Evolutionary conservation across 208 protist genomes (phyloP), one percentile per base, ranked within the genome.

Genomic region (Strigomonas culicis): DNA sequence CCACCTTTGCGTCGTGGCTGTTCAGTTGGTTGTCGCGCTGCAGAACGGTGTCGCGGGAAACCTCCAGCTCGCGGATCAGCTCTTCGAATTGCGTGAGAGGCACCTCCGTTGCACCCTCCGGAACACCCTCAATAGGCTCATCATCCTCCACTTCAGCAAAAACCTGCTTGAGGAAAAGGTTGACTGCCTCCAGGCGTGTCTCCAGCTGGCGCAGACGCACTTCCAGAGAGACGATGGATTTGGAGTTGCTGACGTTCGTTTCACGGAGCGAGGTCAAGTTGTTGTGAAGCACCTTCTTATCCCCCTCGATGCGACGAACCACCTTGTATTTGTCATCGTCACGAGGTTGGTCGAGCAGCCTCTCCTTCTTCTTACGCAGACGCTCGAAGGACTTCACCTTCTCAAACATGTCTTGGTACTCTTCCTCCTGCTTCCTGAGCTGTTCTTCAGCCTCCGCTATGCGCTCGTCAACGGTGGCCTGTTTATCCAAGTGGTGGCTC

Each of bases 341-440:
- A n/a, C 61, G 41, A 15, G 71, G 34, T 25, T 70, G 24, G 41
- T 79, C 75, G 25, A 95, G 65, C 17, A 89, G 52, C 4, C 80
- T 79, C 68, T 95, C 85, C 70, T 91, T 95, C 68, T 90, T 92
- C 72, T 91, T 89, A 46, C 73, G 72, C 15, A 95, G 75, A 11
- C 83, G 88, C 72, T 91, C 75, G 58, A 79, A 75, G 28, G 77
- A 87, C 68, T 75, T 82, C 8, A 89, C 61, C 69, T 95, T 53
- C 30, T 81, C 77, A n/a, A 63, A 21, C 53, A 82, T 55, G 57
- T 78, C 66, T 53, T 68, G 55, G 53, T 86, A 72, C 41, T 78
- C 41, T 4, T 39, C 50, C 51, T 69, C 70, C 52, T 80, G 57
- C 63, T 83, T 47, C 51, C 60, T 66, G 62, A 92, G 61, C 46